Base-by-base conservation (phyloP, 1,139 yeast species). In the Meyerozyma smithsonii region DNA sequence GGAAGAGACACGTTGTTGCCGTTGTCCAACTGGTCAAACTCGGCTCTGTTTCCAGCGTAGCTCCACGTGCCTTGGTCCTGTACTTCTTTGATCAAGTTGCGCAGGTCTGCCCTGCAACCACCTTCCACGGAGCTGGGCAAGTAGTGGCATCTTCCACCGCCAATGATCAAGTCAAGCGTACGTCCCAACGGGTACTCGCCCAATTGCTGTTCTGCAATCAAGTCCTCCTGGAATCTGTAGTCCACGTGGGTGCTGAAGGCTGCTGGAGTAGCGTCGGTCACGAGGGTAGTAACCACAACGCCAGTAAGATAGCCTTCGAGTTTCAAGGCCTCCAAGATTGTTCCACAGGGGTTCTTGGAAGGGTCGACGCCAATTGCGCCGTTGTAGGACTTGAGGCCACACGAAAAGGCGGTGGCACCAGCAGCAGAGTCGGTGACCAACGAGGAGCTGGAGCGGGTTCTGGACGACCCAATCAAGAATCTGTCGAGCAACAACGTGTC, bases 361-460 rank as follows among this genome's bases (percentile, higher is more conserved):
- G 61, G 50, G 23, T 47, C 46, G 4, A 58, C 61, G 11, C 61
- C 60, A 35, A 58, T 57, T 19, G 62, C 62, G 1, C 62, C 62
- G 37, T 58, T 58, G 46, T 58, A 57, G 6, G 60, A 46, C 42
- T 58, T 58, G 39, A 56, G 43, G 1, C 50, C 62, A 40, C 61
- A 56, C 18, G 57, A 49, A 39, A 58, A 58, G 4, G 62, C 61
- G 6, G 61, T 57, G 17, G 62, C 62, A 1, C 61, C 62, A 4
- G 62, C 62, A 2, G 62, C 62, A 4, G 61, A 56, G 42, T 58
- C 62, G 17, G 62, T 58, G 36, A 58, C 52, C 46, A 56, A 47
- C 21, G 56, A 50, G 45, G 43, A 45, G 39, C 46, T 48, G 35
- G 60, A 54, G 10, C 61, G 47, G 5, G 62, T 57, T 35, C 62